Evolutionary conservation across 1,284 basidiomycete species (phyloP), one percentile per base, ranked within the genome.

Genomic region (Cryptococcus sp.): DNA sequence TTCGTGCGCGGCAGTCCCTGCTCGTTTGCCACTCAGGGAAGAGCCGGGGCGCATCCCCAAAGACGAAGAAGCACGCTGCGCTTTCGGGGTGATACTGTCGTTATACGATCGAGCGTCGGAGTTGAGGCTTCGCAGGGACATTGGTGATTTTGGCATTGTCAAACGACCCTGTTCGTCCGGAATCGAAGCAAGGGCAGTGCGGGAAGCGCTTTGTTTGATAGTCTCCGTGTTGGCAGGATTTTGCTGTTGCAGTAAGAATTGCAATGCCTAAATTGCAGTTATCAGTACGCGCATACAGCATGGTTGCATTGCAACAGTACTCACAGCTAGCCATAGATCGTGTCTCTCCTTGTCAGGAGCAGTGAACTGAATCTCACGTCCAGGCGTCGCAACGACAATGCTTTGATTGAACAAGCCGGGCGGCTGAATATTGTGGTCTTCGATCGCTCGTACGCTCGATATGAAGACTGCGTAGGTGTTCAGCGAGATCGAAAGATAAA

Each of bases 341-440:
- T 99, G 96, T 51, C 93, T 84, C 68, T 97, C 95, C 76, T 90
- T 90, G 19, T 88, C 93, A 0, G 90, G 88, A 3, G 94, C 93
- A 16, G 94, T 99, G 73, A 99, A 88, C 82, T 97, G 96, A 85
- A 99, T 94, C 79, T 99, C 96, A 58, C 95, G 85, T 62, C 93
- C 88, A 5, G 91, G 89, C 0, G 94, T 98, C 23, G 90, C 88
- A 59, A 99, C 88, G 39, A 99, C 83, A 48, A 99, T 89, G 66
- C 91, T 95, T 78, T 96, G 91, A 72, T 90, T 88, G 79, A 91
- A 88, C 65, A 99, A 80, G 45, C 94, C 95, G 47, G 94, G 90
- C 7, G 95, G 94, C 82, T 90, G 88, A 5, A 91, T 88, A 75
- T 97, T 97, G 50, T 88, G 86, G 78, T 99, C 95, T 62, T 96